Evolutionary conservation across 108 stramenopile genomes (phyloP).

Genomic region (Epithemia pelagica): DNA sequence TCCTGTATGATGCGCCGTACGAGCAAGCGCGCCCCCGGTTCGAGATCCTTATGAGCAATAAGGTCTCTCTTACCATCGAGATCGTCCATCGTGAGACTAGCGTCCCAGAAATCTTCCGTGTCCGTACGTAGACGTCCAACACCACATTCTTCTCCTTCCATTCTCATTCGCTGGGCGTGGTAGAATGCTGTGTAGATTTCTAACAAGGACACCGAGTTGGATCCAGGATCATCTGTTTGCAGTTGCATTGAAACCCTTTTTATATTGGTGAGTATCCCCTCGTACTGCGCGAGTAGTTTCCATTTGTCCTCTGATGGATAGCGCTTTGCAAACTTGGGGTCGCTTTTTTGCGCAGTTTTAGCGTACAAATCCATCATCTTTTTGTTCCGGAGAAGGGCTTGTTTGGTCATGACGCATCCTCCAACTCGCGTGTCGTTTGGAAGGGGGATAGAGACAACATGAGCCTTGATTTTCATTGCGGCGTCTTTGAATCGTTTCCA

Average conservation of each 20-base stretch:
- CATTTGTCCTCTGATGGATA: neutral
- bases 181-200: too few species aligned
- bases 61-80: too few species aligned
- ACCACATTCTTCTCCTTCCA: too few species aligned
- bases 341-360: neutral
- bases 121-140: too few species aligned
- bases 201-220: neutral
- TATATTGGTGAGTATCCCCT: neutral
- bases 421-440: neutral
- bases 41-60: too few species aligned
- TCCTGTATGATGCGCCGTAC: too few species aligned
- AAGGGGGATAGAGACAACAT: neutral
- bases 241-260: neutral
- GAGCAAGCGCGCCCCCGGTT: too few species aligned
- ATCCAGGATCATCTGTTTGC: neutral
- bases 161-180: too few species aligned
- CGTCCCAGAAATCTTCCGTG: too few species aligned
- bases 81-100: too few species aligned
- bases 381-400: neutral
- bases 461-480: neutral
- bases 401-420: too few species aligned
- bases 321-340: neutral
- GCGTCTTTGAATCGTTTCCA: neutral
- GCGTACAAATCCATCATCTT: neutral
- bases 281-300: neutral